Evolutionary conservation across 352 stramenopile genomes (phyloP), one percentile per base, ranked within the genome.

Genomic region (Phytopythium kandeliae): DNA sequence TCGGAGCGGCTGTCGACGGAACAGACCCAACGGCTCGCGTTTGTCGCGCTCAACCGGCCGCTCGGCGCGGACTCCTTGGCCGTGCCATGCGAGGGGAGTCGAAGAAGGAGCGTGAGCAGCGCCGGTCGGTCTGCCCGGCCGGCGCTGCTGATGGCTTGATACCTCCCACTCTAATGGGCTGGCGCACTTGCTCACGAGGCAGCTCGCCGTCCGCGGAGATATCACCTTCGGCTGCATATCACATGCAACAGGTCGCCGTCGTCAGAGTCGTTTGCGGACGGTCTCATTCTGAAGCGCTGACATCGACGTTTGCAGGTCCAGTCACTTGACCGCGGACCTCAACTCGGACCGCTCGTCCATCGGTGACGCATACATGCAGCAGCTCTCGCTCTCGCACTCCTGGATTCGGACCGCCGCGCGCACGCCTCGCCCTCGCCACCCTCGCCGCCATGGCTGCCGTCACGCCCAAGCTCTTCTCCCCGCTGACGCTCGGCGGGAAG

Each of bases 401-500:
- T 41, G 53, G 58, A 53, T 30, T 45, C 52, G 46, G 41, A 48
- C 25, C 30, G 21, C 42, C 13, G 22, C 4, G 13, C 17, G 12
- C 45, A 60, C 41, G 41, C 44, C 38, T 42, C n/a, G 31, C 16
- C 22, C 17, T 21, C 16, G 17, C 22, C 28, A 12, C 15, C 28
- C 17, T 19, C 37, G 12, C 15, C 34, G 26, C 15, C 9, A 67
- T 63, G 60, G 9, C 28, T 31, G 28, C 28, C 28, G 9, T 31
- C 28, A 50, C 45, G 2, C 24, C 33, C 22, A 56, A 49, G 48
- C 65, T 72, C 35, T 71, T 74, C 50, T 40, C 59, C 16, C 51
- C 59, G 1, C 41, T 76, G 24, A 57, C 36, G 30, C 45, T 73
- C 12, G 67, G 60, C 47, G 50, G 51, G 36, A 58, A 63, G 44